Percentiles rank a stretch among this genome's conserved stretches.
phyloP scores from a whole-genome alignment of 176 grass and related monocot species.

The Oryza brachyantha region DNA sequence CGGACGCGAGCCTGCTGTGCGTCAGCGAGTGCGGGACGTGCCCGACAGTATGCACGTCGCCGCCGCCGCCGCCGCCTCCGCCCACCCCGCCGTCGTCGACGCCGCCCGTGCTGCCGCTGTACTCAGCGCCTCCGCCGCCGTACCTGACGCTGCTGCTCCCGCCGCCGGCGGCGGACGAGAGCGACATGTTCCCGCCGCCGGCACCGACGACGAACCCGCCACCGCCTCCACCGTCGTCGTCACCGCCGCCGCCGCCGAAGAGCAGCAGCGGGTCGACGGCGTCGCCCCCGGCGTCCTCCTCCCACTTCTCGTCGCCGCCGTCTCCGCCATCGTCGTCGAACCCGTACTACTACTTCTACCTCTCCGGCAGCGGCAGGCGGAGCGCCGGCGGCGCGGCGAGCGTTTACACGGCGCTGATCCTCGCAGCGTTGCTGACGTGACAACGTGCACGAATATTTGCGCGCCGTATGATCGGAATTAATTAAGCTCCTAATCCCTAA shows the following conservation, averaged over 20 bases:
- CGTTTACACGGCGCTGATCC: slow-evolving; percentile 14
- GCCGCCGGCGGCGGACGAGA: slow-evolving; percentile 4
- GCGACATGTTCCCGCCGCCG: neutral
- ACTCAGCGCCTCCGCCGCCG: slow-evolving; percentile 40
- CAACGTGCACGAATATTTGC: neutral
- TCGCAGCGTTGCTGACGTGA: slow-evolving; percentile 31
- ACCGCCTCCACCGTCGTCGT: neutral
- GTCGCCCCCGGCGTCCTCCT: slow-evolving; percentile 27
- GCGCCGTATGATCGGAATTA: neutral
- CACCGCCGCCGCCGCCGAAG: slow-evolving; percentile 16
- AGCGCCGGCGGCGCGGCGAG: slow-evolving; percentile 2
- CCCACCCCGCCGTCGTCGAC: slow-evolving; percentile 15
- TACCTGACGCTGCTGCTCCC: slow-evolving; percentile 40
- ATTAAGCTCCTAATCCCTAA: neutral
- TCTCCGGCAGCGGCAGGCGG: slow-evolving; percentile 37
- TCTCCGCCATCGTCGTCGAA: slow-evolving; percentile 44
- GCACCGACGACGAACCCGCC: slow-evolving; percentile 6
- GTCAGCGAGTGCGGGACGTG: slow-evolving; percentile 68
- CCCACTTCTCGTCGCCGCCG: slow-evolving; percentile 41
- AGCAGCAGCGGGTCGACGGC: slow-evolving; percentile 9
- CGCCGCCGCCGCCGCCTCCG: slow-evolving; percentile 34
- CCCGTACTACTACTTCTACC: slow-evolving; percentile 82
- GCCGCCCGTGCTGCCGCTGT: neutral
- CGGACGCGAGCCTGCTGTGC: slow-evolving; percentile 55
- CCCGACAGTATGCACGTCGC: slow-evolving; percentile 48